Conservation (phyloP, 208 protist species). For the Willaertia magna region DNA sequence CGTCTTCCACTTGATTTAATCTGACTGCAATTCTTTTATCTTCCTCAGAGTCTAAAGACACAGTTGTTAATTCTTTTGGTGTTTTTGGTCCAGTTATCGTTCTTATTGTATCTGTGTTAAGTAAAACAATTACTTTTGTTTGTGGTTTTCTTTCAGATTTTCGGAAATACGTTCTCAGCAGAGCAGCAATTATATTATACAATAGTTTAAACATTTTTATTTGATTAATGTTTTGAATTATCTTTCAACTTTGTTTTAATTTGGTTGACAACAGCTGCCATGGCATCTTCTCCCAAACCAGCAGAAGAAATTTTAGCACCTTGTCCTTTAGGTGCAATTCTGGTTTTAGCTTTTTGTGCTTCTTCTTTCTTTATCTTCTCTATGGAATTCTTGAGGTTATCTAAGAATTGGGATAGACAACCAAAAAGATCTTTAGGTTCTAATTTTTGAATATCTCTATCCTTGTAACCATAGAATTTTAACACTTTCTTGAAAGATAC, state of each 20-base stretch:
- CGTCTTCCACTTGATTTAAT: background rate
- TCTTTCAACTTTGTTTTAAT: conserved; percentile 9
- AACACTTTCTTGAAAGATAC: background rate
- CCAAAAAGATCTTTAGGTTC: background rate
- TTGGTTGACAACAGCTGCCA: background rate
- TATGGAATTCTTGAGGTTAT: background rate
- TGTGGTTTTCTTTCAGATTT: background rate
- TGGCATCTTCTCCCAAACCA: background rate
- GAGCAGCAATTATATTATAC: background rate
- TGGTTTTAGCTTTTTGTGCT: background rate
- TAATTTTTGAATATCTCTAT: background rate
- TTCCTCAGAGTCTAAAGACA: background rate
- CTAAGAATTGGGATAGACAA: background rate
- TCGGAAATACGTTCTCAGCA: background rate
- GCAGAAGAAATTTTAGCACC: background rate
- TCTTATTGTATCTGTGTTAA: background rate
- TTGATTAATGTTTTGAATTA: background rate
- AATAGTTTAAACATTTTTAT: background rate
- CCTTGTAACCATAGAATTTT: background rate
- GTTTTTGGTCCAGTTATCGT: background rate
- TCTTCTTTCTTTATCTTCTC: background rate
- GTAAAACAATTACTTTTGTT: background rate
- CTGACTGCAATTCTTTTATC: background rate
- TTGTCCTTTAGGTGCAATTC: background rate
- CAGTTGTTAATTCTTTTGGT: background rate